A percentile compares a stretch with the other conserved stretches of the same genome.
These are phyloP conservation scores for Blastocystis hominis DNA, from an alignment of 352 stramenopile species.

Conservation along the genomic window DNA sequence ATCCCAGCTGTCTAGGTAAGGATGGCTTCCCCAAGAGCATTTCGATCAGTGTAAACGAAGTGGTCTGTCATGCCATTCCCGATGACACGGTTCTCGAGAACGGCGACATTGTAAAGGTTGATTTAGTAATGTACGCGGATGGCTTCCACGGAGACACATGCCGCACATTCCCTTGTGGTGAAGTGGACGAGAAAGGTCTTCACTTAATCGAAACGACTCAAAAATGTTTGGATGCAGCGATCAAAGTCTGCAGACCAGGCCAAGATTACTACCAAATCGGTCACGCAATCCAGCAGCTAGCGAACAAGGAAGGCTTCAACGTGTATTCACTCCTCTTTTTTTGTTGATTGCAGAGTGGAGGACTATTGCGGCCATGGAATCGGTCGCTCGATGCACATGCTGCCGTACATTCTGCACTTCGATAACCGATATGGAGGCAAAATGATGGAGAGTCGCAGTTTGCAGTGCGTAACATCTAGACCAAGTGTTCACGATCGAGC, in stretches of 20 bases:
- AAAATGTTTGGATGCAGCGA: conserved; percentile 69
- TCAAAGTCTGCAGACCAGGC: conserved; percentile 73
- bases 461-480: neutral
- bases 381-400: conserved; percentile 81
- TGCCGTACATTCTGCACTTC: conserved; percentile 84
- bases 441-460: conserved; percentile 76
- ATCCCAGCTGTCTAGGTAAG: conserved; percentile 78
- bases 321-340: conserved; percentile 59
- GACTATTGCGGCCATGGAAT: conserved; percentile 93
- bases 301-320: conserved; percentile 66
- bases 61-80: conserved; percentile 90
- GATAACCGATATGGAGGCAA: conserved; percentile 68
- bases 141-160: conserved; percentile 92
- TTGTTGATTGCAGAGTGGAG: conserved; percentile 60
- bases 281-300: conserved; percentile 66
- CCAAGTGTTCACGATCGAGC: conserved; percentile 90
- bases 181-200: conserved; percentile 68
- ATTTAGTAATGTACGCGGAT: conserved; percentile 78
- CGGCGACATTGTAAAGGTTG: conserved; percentile 89
- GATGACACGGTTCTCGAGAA: conserved; percentile 76
- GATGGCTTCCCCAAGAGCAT: conserved; percentile 84
- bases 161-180: conserved; percentile 83
- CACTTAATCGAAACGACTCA: conserved; percentile 74
- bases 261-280: conserved; percentile 72
- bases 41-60: conserved; percentile 88